These are phyloP conservation scores for Fonsecaea multimorphosa DNA, from an alignment of 2,329 filamentous ascomycete species.

Conservation along the genomic window DNA sequence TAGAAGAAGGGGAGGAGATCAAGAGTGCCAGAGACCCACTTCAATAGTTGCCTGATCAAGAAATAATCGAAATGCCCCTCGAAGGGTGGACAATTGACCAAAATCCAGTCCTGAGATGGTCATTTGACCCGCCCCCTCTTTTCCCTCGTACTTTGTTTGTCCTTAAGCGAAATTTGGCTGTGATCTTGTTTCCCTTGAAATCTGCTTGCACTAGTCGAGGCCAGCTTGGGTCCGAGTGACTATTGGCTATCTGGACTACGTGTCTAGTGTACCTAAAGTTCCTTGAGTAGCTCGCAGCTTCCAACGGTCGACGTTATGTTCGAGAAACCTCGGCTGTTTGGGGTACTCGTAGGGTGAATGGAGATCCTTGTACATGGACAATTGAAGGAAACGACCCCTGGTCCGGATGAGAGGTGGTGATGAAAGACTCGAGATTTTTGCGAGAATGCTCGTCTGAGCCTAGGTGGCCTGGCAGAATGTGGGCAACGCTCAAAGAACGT, in stretches of 20 bases:
- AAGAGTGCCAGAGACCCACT: neutral
- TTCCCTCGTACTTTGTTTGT: no score
- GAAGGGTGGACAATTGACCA: neutral
- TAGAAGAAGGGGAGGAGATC: neutral
- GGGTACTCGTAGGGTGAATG: neutral
- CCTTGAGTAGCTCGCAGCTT: neutral
- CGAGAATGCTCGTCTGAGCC: neutral
- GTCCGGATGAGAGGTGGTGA: no score
- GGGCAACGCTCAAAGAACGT: neutral
- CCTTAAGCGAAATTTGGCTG: neutral
- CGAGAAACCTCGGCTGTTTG: neutral
- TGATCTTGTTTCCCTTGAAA: neutral
- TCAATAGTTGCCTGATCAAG: neutral
- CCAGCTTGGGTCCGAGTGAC: no score
- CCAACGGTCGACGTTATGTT: neutral
- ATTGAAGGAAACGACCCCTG: neutral
- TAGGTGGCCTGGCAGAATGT: neutral
- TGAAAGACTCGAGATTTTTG: neutral
- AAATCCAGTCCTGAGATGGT: neutral
- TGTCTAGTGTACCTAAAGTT: neutral
- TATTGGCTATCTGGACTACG: neutral
- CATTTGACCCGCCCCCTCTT: neutral
- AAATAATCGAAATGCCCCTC: no score
- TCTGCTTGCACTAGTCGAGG: neutral
- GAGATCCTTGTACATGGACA: neutral